Conservation (phyloP, 352 stramenopile species). For the Phytophthora fragariae region DNA sequence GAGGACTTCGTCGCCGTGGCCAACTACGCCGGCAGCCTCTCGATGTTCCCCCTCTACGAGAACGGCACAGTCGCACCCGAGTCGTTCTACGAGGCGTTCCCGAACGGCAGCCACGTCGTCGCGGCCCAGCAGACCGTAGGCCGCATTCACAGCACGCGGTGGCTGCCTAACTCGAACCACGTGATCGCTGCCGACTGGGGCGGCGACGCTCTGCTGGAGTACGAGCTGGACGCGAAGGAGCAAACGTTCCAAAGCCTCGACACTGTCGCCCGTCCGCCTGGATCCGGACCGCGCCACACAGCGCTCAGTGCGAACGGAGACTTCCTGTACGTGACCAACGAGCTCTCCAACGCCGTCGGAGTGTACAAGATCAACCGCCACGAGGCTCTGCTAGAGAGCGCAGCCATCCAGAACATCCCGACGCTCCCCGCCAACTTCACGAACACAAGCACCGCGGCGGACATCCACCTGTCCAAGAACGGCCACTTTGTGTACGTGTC, state of each 20-base stretch:
- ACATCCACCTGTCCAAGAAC: conserved; percentile 54
- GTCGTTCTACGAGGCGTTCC: conserved; percentile 48
- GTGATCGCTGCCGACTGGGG: conserved; percentile 55
- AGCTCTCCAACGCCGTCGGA: conserved; percentile 58
- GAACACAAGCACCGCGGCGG: conserved; percentile 30
- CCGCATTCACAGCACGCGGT: conserved; percentile 66
- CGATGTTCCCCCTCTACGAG: conserved; percentile 49
- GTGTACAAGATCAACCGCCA: conserved; percentile 47
- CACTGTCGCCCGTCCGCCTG: conserved; percentile 23
- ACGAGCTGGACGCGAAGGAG: conserved; percentile 36
- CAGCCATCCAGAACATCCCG: conserved; percentile 50
- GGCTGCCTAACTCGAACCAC: conserved; percentile 43
- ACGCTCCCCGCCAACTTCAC: conserved; percentile 45
- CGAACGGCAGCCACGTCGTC: conserved; percentile 39
- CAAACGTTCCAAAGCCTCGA: conserved; percentile 40
- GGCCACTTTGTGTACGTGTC: conserved; percentile 62
- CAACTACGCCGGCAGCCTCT: conserved; percentile 65
- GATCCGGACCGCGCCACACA: conserved; percentile 64
- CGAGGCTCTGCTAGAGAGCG: conserved; percentile 23
- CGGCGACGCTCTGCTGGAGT: conserved; percentile 58
- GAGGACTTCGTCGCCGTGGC: conserved; percentile 57
- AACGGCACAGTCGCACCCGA: conserved; percentile 43
- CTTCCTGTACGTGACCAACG: conserved; percentile 58
- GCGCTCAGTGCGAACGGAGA: conserved; percentile 47
- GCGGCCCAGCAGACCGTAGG: conserved; percentile 40